Base-by-base conservation (phyloP, 2,329 filamentous ascomycete genomes). In the Trichoderma sp. region DNA sequence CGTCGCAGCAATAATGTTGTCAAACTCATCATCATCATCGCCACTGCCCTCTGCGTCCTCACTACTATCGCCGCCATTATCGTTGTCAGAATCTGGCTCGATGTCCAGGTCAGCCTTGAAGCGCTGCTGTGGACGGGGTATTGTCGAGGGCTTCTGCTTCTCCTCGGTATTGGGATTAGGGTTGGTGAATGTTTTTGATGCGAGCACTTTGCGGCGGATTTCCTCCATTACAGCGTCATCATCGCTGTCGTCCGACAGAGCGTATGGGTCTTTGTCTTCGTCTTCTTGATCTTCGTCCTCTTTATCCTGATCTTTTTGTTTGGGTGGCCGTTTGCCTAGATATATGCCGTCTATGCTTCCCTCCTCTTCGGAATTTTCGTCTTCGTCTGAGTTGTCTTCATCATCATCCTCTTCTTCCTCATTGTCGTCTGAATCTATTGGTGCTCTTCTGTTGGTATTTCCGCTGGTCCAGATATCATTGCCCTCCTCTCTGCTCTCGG, bases 1-100 rank as follows among this genome's bases (percentile, higher is more conserved):
- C 3, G 93, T 95, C 0, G 96, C 95, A 76, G 95, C 90, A 78
- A 98, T 97, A 80, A 99, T 97, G 75, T 92, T 92, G 78, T 98
- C 95, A 78, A 98, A 97, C 64, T 94, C 92, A 61, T 92, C 92
- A 68, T 96, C 92, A 17, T 85, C 89, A 11, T 84, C 87, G 6
- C 77, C 88, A 26, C 83, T 86, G 71, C 91, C 87, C 72, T 94
- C 92, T 3, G 26, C 64, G 3, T 32, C 92, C 67, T 95, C 91
- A 13, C 89, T 61, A 28, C 36, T 59, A n/a, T 1, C 89, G 15
- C 84, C 86, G 6, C 77, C 88, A 23, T 83, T 80, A 34, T 83
- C 87, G 70, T 92, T 88, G 73, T 93, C 90, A 0, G 89, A 88
- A 64, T 93, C 91, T 1, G 87, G 85, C 39, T 71, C 73, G 32